Percentiles rank a stretch among this genome's conserved stretches.
These are phyloP conservation scores for Coffea humblotiana DNA, from an alignment of 305 asterid species.

Conservation along the genomic window DNA sequence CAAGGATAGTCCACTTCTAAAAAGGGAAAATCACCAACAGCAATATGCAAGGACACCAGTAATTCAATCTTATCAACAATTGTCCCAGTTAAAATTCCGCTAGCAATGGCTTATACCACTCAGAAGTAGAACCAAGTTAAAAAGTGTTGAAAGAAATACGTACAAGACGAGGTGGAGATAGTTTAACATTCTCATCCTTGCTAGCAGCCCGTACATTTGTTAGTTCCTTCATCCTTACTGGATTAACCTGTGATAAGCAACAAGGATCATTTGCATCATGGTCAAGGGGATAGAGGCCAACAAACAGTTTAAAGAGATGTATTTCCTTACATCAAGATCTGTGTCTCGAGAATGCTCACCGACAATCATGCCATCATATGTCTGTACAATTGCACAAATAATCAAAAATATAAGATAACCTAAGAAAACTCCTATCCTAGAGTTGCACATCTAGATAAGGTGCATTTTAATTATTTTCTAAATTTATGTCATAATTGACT, in stretches of 20 bases:
- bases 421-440: background rate
- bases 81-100: background rate
- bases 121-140: conserved; percentile 1
- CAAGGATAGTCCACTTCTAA: background rate
- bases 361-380: conserved; percentile 98
- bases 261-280: conserved; percentile 15
- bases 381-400: conserved; percentile 43
- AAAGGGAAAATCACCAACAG: background rate
- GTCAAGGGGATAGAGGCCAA: conserved; percentile 13
- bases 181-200: conserved; percentile 90
- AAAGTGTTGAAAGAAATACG: conserved; percentile 25
- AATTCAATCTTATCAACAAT: background rate
- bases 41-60: background rate
- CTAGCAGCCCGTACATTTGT: conserved; percentile 75
- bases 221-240: conserved; percentile 80
- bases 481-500: background rate
- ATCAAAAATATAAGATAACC: conserved; percentile 11
- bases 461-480: background rate
- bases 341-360: conserved; percentile 98
- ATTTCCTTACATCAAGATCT: conserved; percentile 86
- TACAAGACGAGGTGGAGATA: conserved; percentile 97
- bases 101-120: too few relatives aligned
- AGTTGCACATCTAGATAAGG: background rate
- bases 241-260: conserved; percentile 67
- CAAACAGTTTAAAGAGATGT: conserved; percentile 6